phyloP scores from a whole-genome alignment of 345 rosid genomes.

The Xanthoceras sorbifolium region DNA sequence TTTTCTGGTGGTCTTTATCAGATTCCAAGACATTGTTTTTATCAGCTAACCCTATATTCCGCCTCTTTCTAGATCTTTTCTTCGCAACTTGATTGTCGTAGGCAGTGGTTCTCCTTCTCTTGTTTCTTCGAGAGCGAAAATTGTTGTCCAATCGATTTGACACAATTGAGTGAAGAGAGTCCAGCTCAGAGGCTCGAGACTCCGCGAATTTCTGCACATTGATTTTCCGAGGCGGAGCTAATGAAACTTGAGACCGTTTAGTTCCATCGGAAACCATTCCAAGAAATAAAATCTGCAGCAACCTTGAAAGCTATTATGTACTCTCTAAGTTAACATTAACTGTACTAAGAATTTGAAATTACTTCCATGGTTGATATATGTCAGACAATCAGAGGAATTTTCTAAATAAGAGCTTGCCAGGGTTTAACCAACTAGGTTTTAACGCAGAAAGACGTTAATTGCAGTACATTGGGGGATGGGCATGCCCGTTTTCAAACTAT shows the following conservation, averaged over 20 bases:
- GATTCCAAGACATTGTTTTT: constrained; percentile 19
- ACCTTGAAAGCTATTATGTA: constrained; percentile 7
- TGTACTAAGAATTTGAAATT: neutral
- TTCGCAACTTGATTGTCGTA: constrained; percentile 53
- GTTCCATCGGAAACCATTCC: constrained; percentile 44
- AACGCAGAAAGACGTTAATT: neutral
- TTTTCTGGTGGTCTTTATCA: constrained; percentile 25
- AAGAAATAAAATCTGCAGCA: neutral
- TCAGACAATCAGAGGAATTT: neutral
- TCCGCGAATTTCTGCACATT: constrained; percentile 71
- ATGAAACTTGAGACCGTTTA: constrained; percentile 32
- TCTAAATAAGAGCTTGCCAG: neutral
- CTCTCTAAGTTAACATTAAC: neutral
- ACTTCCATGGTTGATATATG: neutral
- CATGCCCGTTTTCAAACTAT: no score
- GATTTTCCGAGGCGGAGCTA: constrained; percentile 57
- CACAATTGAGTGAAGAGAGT: constrained; percentile 60
- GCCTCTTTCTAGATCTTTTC: constrained; percentile 49
- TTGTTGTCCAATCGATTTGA: constrained; percentile 54
- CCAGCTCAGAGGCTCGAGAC: constrained; percentile 68
- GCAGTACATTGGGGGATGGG: no score
- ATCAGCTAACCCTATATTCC: constrained; percentile 29
- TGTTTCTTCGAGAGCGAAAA: constrained; percentile 63
- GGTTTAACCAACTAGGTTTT: constrained; percentile 8
- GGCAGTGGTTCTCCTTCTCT: constrained; percentile 84